These are phyloP conservation scores for slime mould (Dictyostelium discoideum) DNA, from an alignment of 78 protist genomes.

Conservation along the genomic window DNA sequence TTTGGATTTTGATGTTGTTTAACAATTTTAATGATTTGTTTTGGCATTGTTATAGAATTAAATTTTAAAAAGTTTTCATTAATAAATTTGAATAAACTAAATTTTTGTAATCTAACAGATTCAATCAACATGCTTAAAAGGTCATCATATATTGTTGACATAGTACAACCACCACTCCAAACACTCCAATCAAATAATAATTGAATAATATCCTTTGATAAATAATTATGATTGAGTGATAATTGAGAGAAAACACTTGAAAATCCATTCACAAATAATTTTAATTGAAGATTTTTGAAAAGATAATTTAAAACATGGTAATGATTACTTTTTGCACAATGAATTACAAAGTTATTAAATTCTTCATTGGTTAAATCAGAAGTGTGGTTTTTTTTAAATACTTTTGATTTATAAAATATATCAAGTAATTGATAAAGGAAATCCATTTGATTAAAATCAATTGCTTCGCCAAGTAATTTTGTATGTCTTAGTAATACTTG, in stretches of 20 bases:
- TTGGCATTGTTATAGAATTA: not conserved
- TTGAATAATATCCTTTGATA: not conserved
- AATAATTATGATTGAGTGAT: not conserved
- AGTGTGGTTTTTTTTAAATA: not conserved
- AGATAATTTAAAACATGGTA: not conserved
- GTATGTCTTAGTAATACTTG: not conserved
- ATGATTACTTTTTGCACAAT: not conserved
- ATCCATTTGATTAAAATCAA: not conserved
- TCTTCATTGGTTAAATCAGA: not conserved
- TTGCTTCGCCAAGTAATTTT: not conserved
- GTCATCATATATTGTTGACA: not conserved
- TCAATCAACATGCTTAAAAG: not conserved
- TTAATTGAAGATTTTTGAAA: not conserved
- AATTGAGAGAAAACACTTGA: not conserved
- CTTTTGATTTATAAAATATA: not conserved
- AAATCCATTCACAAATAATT: not conserved
- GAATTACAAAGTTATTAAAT: not conserved
- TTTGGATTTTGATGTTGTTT: not conserved
- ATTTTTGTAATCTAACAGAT: not conserved
- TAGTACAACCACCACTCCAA: not conserved
- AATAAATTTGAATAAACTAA: not conserved
- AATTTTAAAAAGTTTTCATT: not conserved
- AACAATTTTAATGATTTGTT: not conserved
- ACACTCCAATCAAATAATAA: not conserved
- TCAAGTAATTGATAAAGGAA: not conserved